A percentile compares a stretch with the other conserved stretches of the same genome.
phyloP scores from a whole-genome alignment of 2,329 filamentous ascomycete genomes.

The Cladosporium colombiae region DNA sequence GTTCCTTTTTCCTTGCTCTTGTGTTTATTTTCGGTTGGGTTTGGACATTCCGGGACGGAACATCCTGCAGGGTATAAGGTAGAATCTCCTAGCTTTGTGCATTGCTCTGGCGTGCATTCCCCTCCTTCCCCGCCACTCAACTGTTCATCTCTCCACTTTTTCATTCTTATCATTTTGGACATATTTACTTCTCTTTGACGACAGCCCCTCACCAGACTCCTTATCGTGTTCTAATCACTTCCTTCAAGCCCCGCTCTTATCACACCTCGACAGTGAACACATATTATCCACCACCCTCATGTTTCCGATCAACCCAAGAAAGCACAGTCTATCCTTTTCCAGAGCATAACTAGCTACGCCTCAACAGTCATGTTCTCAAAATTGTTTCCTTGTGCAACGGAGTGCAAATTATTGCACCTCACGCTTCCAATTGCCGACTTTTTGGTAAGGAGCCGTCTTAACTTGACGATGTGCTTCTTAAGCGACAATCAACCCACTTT shows the following conservation, averaged over 20 bases:
- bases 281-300: not conserved
- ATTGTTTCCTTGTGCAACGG: not conserved
- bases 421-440: not conserved
- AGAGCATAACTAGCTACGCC: not conserved
- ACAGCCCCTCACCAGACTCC: not conserved
- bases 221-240: not conserved
- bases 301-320: not conserved
- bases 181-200: not conserved
- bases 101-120: not conserved
- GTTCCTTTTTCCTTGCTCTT: not conserved
- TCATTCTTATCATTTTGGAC: not conserved
- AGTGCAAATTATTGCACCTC: not conserved
- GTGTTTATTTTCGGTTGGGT: not conserved
- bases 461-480: not conserved
- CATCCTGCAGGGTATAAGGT: constrained; percentile 6
- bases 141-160: not conserved
- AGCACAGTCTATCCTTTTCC: not conserved
- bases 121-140: not conserved
- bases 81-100: not conserved
- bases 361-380: not conserved
- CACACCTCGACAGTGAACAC: not conserved
- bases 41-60: not conserved
- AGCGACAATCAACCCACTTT: not conserved
- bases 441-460: not conserved
- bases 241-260: not conserved